A percentile compares a stretch with the other conserved stretches of the same genome.
phyloP scores from a whole-genome alignment of 192 early-diverging fungal species.

The Linnemannia zychae region DNA sequence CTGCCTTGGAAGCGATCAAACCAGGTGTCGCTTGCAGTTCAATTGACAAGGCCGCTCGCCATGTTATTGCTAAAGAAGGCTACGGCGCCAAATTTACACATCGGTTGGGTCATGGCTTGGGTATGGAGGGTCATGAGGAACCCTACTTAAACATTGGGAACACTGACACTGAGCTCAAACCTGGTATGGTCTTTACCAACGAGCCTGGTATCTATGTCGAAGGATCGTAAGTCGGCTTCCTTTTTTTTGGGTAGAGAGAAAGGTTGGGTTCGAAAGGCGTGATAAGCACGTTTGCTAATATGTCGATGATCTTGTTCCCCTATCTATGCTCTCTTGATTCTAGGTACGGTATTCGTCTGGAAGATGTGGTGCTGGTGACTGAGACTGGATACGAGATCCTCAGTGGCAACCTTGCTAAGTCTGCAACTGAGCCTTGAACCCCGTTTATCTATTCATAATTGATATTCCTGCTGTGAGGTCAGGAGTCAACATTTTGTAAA shows the following conservation, averaged over 20 bases:
- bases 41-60: constrained; percentile 62
- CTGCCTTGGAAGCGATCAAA: constrained; percentile 43
- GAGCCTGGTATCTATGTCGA: constrained; percentile 69
- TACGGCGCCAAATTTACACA: constrained; percentile 64
- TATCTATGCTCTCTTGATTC: background rate
- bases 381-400: constrained; percentile 54
- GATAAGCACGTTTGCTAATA: background rate
- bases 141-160: constrained; percentile 68
- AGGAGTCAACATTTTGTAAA: background rate
- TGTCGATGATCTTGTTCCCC: background rate
- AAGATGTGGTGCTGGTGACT: constrained; percentile 56
- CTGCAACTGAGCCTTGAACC: constrained; percentile 21
- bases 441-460: background rate
- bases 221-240: constrained; percentile 54
- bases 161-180: constrained; percentile 42
- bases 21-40: constrained; percentile 53
- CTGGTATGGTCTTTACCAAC: constrained; percentile 66
- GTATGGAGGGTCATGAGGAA: constrained; percentile 67
- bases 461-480: background rate
- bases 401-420: constrained; percentile 41
- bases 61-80: constrained; percentile 50
- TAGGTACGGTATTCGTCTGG: constrained; percentile 51
- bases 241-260: constrained; percentile 28
- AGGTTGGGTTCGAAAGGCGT: constrained; percentile 8
- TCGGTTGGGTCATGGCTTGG: constrained; percentile 67